Evolutionary conservation across 805 yeast species (phyloP).

Genomic region (Nakazawaea laoshanensis): DNA sequence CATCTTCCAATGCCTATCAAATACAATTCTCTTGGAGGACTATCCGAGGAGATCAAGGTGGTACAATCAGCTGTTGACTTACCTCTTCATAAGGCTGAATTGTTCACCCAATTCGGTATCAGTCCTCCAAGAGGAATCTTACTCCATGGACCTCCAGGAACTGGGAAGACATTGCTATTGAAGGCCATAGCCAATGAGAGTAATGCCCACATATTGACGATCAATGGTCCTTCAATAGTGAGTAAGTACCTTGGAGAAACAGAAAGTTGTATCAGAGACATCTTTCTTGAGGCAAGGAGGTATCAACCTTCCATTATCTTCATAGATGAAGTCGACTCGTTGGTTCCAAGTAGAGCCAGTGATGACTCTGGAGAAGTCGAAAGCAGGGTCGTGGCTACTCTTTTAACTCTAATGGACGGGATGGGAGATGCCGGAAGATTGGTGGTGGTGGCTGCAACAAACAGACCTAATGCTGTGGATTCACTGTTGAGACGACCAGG

Average conservation of each 20-base stretch:
- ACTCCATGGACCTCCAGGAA: conserved; percentile 96
- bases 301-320: conserved; percentile 85
- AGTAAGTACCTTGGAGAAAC: conserved; percentile 94
- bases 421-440: conserved; percentile 51
- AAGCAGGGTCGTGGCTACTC: conserved; percentile 81
- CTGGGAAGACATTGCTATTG: conserved; percentile 88
- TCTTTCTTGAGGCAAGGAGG: conserved; percentile 76
- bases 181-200: conserved; percentile 73
- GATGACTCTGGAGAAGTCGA: conserved; percentile 92
- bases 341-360: conserved; percentile 75
- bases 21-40: conserved; percentile 71
- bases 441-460: conserved; percentile 67
- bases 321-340: conserved; percentile 89
- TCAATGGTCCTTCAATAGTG: conserved; percentile 87
- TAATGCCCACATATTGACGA: conserved; percentile 75
- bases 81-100: conserved; percentile 70
- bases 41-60: conserved; percentile 49
- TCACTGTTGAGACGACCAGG: conserved; percentile 80
- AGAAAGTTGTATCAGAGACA: conserved; percentile 72
- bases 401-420: conserved; percentile 76
- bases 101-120: conserved; percentile 79
- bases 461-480: conserved; percentile 61
- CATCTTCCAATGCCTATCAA: conserved; percentile 31
- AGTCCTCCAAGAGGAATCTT: conserved; percentile 89
- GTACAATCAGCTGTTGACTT: conserved; percentile 65